Base-by-base conservation (phyloP, 1,139 yeast genomes). In the Magnusiomyces magnusii region DNA sequence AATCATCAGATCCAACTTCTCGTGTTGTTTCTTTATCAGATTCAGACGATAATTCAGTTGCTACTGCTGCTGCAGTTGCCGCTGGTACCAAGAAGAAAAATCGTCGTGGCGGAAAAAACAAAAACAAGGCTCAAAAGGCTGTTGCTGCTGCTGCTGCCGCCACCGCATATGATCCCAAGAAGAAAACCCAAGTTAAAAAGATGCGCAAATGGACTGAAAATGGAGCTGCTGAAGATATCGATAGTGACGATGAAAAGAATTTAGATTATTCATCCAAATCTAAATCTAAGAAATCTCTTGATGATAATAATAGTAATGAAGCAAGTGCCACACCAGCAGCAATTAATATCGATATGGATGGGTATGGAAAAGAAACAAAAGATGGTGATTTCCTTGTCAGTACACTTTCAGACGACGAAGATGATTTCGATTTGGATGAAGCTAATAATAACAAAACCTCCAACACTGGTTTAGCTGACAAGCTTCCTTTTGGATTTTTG, bases 331-430 rank as follows among this genome's bases (percentile, higher is more conserved):
- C n/a, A n/a, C 13, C 13, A 13, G 36, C 36, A 17, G 19, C 44
- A 9, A 72, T 73, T 9, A 78, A 80, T 1, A 74, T 79, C 58
- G 76, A 73, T 54, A 70, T 76, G 1, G 65, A 70, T 0, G 80
- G 79, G 65, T 86, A 86, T 58, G 78, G 79, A 39, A 68, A 74
- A 39, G 75, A 75, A 34, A 75, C 77, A 17, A 74, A 75, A 53
- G 68, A 74, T 1, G 86, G 85, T 3, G 77, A 79, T 41, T 80
- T 82, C 64, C 67, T 81, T 44, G 78, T 83, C 7, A 79, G 74
- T 59, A 84, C 81, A 59, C 69, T 81, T 39, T 74, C 77, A 19
- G 73, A 70, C 47, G 27, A 31, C 54, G 21, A 73, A 80, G 64
- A 80, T 34, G 62, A 69, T 59, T 68, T 64, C 24, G 62, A 39